Percentiles rank a stretch among this genome's conserved stretches.
These are phyloP conservation scores for Prosopis cineraria DNA, from an alignment of 306 rosid species.

Conservation along the genomic window DNA sequence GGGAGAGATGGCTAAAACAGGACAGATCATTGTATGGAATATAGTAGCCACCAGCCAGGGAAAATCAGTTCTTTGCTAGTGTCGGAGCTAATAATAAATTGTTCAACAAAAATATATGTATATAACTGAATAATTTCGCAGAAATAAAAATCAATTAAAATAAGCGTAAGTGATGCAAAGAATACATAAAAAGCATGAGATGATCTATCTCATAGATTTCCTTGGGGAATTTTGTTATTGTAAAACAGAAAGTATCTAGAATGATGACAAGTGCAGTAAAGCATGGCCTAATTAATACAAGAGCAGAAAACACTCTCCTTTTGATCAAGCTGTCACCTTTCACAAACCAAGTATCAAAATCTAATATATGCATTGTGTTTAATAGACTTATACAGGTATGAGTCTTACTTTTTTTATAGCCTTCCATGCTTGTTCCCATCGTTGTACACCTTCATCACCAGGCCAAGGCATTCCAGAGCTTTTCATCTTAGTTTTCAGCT, in stretches of 20 bases:
- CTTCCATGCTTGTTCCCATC: slow-evolving; percentile 94
- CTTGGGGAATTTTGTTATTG: background rate
- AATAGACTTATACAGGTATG: slow-evolving; percentile 7
- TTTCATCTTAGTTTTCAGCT: slow-evolving; percentile 77
- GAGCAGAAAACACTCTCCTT: background rate
- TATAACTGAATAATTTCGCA: background rate
- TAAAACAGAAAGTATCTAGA: background rate
- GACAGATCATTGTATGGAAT: background rate
- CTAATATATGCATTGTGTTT: background rate
- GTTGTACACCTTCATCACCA: slow-evolving; percentile 89
- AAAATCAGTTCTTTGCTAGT: slow-evolving; percentile 14
- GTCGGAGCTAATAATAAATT: slow-evolving; percentile 2
- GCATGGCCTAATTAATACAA: slow-evolving; percentile 10
- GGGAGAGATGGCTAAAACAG: background rate
- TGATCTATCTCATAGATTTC: background rate
- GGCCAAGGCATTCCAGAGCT: slow-evolving; percentile 99
- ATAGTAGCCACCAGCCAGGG: background rate
- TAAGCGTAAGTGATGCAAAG: slow-evolving; percentile 16
- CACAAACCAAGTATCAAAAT: slow-evolving; percentile 13
- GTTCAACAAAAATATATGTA: background rate
- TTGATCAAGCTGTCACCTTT: slow-evolving; percentile 19
- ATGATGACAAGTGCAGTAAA: background rate
- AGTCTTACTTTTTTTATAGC: slow-evolving; percentile 85
- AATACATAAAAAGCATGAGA: slow-evolving; percentile 18
- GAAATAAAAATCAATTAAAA: background rate